phyloP scores from a whole-genome alignment of 169 alveolate species.

The Plasmodium coatneyi region DNA sequence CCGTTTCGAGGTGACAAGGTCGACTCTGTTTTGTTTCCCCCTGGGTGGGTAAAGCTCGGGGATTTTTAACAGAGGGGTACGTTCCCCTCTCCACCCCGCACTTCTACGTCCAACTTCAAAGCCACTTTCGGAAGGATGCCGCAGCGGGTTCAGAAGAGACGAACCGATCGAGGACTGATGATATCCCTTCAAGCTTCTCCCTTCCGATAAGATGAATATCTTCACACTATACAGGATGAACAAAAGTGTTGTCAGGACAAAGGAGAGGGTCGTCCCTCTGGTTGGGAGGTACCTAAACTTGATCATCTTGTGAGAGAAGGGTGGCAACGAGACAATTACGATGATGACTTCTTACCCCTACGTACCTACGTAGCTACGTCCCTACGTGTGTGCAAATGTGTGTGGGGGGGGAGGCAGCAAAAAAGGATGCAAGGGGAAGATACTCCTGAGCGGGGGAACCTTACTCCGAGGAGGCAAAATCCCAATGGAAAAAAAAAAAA shows the following conservation, averaged over 20 bases:
- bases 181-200: neutral
- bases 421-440: too few relatives aligned
- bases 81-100: neutral
- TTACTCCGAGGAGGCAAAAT: neutral
- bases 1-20: neutral
- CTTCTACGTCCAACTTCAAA: neutral
- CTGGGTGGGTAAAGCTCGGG: neutral
- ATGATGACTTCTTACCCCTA: neutral
- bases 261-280: neutral
- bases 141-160: neutral
- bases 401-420: neutral
- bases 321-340: neutral
- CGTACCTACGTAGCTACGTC: too few relatives aligned
- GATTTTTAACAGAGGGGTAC: neutral
- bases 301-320: neutral
- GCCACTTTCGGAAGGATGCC: neutral
- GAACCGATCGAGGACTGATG: neutral
- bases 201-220: neutral
- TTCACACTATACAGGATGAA: neutral
- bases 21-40: neutral
- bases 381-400: neutral
- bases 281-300: neutral
- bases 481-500: neutral
- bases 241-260: neutral
- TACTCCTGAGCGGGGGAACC: too few relatives aligned